These are phyloP conservation scores for Boletus reticulatus DNA, from an alignment of 768 basidiomycete genomes.

Conservation along the genomic window DNA sequence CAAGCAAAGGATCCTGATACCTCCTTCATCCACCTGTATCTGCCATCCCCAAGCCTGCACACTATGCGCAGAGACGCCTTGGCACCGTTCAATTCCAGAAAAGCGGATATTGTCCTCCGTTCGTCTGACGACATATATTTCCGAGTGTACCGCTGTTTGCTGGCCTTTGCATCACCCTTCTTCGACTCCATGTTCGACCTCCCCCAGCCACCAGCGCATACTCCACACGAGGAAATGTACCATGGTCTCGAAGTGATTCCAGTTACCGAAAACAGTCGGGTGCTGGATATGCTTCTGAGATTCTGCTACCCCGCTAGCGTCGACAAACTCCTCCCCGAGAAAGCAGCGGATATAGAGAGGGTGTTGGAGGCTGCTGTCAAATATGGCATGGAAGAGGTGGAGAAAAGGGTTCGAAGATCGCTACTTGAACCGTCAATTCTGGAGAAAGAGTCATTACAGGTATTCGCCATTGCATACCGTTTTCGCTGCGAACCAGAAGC, in stretches of 20 bases:
- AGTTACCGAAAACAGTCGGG: constrained; percentile 27
- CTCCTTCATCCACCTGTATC: neutral
- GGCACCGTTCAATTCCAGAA: constrained; percentile 45
- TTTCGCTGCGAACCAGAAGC: constrained; percentile 31
- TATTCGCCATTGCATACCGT: constrained; percentile 36
- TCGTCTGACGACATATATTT: constrained; percentile 43
- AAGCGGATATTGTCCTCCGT: constrained; percentile 50
- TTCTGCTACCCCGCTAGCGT: constrained; percentile 36
- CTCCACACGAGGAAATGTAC: constrained; percentile 11
- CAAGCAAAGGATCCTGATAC: neutral
- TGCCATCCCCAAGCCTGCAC: neutral
- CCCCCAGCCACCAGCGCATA: constrained; percentile 18
- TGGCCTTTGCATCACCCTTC: constrained; percentile 29
- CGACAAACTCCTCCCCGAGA: constrained; percentile 18
- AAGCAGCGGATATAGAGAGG: constrained; percentile 16
- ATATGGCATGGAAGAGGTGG: constrained; percentile 30
- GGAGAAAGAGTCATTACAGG: constrained; percentile 24
- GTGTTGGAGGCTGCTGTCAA: constrained; percentile 32
- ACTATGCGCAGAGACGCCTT: constrained; percentile 22
- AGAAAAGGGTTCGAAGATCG: constrained; percentile 20
- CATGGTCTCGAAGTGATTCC: constrained; percentile 25
- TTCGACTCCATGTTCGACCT: constrained; percentile 34
- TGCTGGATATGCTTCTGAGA: constrained; percentile 31
- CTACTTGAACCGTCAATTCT: constrained; percentile 30
- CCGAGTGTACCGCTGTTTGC: constrained; percentile 24